Conservation (phyloP, 192 early-diverging fungal genomes). For the Entomortierella beljakovae region DNA sequence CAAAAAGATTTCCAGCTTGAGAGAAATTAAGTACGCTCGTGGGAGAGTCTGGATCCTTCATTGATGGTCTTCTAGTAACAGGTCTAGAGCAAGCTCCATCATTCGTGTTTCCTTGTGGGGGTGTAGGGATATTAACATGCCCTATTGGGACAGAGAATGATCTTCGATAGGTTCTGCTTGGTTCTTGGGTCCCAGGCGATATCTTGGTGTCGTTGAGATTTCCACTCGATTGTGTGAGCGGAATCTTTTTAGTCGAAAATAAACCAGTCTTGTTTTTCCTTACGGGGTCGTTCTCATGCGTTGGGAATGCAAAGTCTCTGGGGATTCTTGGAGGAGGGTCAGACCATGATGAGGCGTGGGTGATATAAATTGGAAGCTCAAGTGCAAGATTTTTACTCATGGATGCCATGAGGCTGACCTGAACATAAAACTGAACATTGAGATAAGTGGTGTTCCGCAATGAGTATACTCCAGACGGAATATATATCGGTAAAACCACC, state of each 20-base stretch:
- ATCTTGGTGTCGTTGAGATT: background rate
- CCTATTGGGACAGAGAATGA: conserved; percentile 4
- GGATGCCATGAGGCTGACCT: conserved; percentile 46
- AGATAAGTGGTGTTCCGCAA: conserved; percentile 32
- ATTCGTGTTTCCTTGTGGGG: background rate
- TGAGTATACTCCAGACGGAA: conserved; percentile 45
- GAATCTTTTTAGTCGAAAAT: conserved; percentile 37
- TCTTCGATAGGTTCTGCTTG: background rate
- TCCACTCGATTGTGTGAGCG: background rate
- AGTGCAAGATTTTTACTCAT: conserved; percentile 43
- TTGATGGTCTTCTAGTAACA: conserved; percentile 15
- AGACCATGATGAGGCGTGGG: conserved; percentile 51
- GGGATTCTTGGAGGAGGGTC: conserved; percentile 49
- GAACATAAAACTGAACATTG: conserved; percentile 49
- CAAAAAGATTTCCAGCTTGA: conserved; percentile 44
- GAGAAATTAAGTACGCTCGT: conserved; percentile 50
- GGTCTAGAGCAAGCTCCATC: background rate
- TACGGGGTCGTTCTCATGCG: conserved; percentile 39
- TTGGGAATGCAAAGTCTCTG: conserved; percentile 36
- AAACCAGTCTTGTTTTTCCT: conserved; percentile 49
- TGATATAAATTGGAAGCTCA: conserved; percentile 46
- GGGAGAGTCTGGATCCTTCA: conserved; percentile 44
- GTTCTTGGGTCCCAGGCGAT: background rate
- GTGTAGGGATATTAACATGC: background rate
- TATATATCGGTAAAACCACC: conserved; percentile 41